These are phyloP conservation scores for Wickerhamiella allomyrinae DNA, from an alignment of 805 yeast species.

Conservation along the genomic window DNA sequence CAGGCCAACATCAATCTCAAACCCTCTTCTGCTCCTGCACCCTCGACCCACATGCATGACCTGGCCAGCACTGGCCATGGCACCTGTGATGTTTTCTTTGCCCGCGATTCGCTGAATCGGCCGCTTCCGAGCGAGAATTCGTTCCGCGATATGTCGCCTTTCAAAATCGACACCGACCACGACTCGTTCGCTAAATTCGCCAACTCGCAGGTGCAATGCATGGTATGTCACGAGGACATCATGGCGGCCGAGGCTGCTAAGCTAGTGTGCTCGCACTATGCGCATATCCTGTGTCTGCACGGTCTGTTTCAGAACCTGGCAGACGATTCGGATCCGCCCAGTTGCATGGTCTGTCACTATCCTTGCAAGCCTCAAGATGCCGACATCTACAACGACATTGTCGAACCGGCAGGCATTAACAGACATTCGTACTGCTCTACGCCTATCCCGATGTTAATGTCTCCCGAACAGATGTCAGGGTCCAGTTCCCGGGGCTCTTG, in stretches of 20 bases:
- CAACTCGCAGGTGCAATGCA: conserved; percentile 5
- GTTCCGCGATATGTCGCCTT: too few relatives aligned
- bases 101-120: too few relatives aligned
- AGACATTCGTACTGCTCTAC: neutral
- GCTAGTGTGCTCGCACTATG: conserved; percentile 7
- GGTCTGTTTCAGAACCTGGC: conserved; percentile 1
- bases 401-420: neutral
- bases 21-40: too few relatives aligned
- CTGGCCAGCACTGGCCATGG: too few relatives aligned
- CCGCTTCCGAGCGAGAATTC: too few relatives aligned
- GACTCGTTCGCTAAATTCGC: neutral
- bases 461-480: neutral
- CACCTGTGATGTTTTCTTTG: too few relatives aligned
- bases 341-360: conserved; percentile 6
- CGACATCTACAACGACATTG: conserved; percentile 1
- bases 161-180: too few relatives aligned
- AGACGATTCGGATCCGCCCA: conserved; percentile 1
- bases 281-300: conserved; percentile 5
- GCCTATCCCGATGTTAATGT: neutral
- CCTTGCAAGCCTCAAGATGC: conserved; percentile 7
- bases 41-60: too few relatives aligned
- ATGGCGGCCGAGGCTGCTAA: conserved; percentile 1
- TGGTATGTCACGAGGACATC: conserved; percentile 3
- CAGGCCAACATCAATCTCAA: too few relatives aligned
- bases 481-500: too few relatives aligned